Conservation (phyloP, 2,329 filamentous ascomycete genomes). For the Gremmenia infestans region DNA sequence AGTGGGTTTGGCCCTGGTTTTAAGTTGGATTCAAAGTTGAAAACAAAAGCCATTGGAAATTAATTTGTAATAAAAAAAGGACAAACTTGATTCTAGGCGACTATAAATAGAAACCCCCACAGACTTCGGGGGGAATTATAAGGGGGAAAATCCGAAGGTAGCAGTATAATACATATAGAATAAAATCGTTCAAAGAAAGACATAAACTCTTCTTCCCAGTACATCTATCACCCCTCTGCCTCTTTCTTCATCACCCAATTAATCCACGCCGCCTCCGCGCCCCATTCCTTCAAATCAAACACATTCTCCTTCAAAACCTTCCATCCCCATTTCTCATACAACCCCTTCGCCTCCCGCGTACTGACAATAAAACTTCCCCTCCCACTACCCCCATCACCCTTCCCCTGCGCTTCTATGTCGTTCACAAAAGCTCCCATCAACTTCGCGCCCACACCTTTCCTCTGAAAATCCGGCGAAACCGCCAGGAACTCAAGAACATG, state of each 20-base stretch:
- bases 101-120: no score
- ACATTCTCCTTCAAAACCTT: not conserved
- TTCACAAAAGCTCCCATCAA: not conserved
- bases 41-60: no score
- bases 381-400: no score
- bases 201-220: not conserved
- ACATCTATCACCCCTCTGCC: not conserved
- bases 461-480: not conserved
- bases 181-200: not conserved
- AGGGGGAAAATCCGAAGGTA: no score
- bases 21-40: no score
- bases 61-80: no score
- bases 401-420: not conserved
- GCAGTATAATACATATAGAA: no score
- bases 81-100: no score
- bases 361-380: not conserved
- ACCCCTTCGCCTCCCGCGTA: not conserved
- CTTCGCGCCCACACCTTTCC: constrained; percentile 2
- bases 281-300: constrained; percentile 6
- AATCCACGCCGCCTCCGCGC: not conserved
- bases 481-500: not conserved
- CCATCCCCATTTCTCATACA: constrained; percentile 9
- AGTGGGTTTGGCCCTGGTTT: no score
- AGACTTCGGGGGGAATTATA: no score
- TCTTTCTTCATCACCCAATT: constrained; percentile 3